Evolutionary conservation across 495 filamentous ascomycete genomes (phyloP).

Genomic region (Staphylotrichum tortipilum): DNA sequence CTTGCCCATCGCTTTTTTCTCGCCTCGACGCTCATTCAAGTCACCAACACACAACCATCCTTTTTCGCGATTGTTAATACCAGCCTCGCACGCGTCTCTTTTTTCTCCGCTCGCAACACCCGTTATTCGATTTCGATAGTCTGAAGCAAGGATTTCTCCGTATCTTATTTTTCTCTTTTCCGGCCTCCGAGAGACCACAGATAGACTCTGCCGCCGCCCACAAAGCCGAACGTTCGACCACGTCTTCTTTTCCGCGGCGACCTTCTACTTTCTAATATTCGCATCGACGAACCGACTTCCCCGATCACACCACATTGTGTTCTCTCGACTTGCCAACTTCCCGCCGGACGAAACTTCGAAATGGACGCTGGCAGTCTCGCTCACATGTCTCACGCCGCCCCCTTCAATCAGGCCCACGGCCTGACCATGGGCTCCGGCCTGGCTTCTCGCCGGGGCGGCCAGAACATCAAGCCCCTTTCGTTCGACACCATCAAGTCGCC

Average conservation of each 20-base stretch:
- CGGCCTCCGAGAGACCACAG: slow-evolving; percentile 20
- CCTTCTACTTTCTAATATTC: slow-evolving; percentile 24
- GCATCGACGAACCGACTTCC: not conserved
- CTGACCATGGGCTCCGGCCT: slow-evolving; percentile 74
- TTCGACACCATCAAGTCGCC: slow-evolving; percentile 52
- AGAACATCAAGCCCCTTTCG: slow-evolving; percentile 79
- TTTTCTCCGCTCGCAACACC: not conserved
- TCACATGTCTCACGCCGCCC: slow-evolving; percentile 97
- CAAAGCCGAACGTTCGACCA: slow-evolving; percentile 25
- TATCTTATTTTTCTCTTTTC: slow-evolving; percentile 20
- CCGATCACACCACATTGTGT: not conserved
- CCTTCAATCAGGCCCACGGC: slow-evolving; percentile 57
- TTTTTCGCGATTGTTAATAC: slow-evolving; percentile 22
- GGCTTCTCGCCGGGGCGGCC: slow-evolving; percentile 67
- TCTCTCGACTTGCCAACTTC: not conserved
- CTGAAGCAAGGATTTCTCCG: slow-evolving; percentile 11
- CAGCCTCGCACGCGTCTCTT: slow-evolving; percentile 1
- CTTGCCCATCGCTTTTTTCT: slow-evolving; percentile 14
- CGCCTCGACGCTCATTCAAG: slow-evolving; percentile 26
- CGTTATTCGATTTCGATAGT: slow-evolving; percentile 12
- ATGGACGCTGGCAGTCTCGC: slow-evolving; percentile 99
- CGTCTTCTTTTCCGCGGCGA: slow-evolving; percentile 21
- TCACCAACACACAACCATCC: slow-evolving; percentile 16
- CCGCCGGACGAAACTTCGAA: slow-evolving; percentile 37
- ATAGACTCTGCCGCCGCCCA: slow-evolving; percentile 22